These are phyloP conservation scores for Saccharomycopsis sp. DNA, from an alignment of 805 yeast species.

Conservation along the genomic window DNA sequence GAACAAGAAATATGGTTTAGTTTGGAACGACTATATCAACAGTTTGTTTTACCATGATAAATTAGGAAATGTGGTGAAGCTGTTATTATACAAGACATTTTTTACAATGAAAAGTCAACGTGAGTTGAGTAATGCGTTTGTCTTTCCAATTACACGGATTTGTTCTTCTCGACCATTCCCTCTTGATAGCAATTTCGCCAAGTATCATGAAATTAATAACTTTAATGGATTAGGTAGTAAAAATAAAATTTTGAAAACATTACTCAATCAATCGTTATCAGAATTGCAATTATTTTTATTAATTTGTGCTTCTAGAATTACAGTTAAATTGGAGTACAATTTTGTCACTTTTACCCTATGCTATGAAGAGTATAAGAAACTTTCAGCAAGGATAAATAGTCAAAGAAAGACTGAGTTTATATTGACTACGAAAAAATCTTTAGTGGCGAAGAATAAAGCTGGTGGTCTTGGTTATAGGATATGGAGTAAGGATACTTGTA, in stretches of 20 bases:
- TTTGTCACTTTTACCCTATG: slow-evolving; percentile 71
- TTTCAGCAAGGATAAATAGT: slow-evolving; percentile 40
- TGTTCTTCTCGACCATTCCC: slow-evolving; percentile 24
- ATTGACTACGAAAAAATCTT: slow-evolving; percentile 25
- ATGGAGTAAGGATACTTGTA: slow-evolving; percentile 56
- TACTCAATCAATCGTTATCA: slow-evolving; percentile 39
- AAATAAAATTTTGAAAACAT: slow-evolving; percentile 11
- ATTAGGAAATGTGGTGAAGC: slow-evolving; percentile 19
- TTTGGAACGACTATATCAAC: slow-evolving; percentile 22
- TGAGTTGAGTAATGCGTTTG: slow-evolving; percentile 30
- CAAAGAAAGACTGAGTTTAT: slow-evolving; percentile 30
- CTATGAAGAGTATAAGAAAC: slow-evolving; percentile 63
- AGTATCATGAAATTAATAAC: slow-evolving; percentile 19
- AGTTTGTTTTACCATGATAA: slow-evolving; percentile 14
- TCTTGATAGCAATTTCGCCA: slow-evolving; percentile 19
- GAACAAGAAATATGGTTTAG: slow-evolving; percentile 17
- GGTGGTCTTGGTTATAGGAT: slow-evolving; percentile 40
- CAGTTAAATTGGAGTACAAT: slow-evolving; percentile 48
- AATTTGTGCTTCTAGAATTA: slow-evolving; percentile 69
- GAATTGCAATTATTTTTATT: slow-evolving; percentile 65
- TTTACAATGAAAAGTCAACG: slow-evolving; percentile 32
- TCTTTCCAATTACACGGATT: slow-evolving; percentile 28
- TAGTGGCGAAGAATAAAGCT: slow-evolving; percentile 29
- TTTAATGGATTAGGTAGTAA: slow-evolving; percentile 23
- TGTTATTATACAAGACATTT: slow-evolving; percentile 23